Evolutionary conservation across 148 eudicot species (phyloP), one percentile per base, ranked within the genome.

Genomic region (Camellia sinensis): DNA sequence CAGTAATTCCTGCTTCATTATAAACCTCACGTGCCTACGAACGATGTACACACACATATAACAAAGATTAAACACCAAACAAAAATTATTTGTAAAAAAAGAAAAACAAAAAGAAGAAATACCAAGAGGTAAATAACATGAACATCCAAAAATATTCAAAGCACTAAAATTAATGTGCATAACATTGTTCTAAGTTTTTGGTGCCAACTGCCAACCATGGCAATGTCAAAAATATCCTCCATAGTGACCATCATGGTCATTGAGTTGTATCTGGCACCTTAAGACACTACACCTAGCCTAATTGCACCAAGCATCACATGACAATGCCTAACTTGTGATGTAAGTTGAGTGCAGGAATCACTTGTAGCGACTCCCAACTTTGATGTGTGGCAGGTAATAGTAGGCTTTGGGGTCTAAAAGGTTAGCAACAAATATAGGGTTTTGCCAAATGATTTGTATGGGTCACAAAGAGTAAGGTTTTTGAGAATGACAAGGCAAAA

Each of bases 1-100:
- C 98, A 57, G 81, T 66, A 77, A 95, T 82, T 78, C 98, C 98
- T 22, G 97, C 97, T 88, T 95, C 98, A 78, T 85, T 82, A 86
- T 91, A 93, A 87, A 95, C 90, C 81, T 95, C 98, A 37, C 88
- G 50, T 68, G 92, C 97, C 98, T 94, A 83, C 77, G 72, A 86
- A 78, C 14, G 69, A 68, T 17, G 29, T 14, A 67, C 29, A 60
- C 57, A 21, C 46, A 77, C 61, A 53, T 2, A 61, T n/a, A 64
- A 4, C 66, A 48, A 82, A 64, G 40, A n/a, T 61, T 48, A 45
- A 68, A 78, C 43, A 52, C 17, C 2, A 50, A 40, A 60, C 14
- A 71, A 11, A 50, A 56, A 43, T 17, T n/a, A 53, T 70, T 75
- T 15, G 45, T 43, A 21, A 46, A 45, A 37, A 76, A 29, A 29